A percentile compares a stretch with the other conserved stretches of the same genome.
phyloP scores from a whole-genome alignment of 495 filamentous ascomycete species.

The Neurospora tetraspora region DNA sequence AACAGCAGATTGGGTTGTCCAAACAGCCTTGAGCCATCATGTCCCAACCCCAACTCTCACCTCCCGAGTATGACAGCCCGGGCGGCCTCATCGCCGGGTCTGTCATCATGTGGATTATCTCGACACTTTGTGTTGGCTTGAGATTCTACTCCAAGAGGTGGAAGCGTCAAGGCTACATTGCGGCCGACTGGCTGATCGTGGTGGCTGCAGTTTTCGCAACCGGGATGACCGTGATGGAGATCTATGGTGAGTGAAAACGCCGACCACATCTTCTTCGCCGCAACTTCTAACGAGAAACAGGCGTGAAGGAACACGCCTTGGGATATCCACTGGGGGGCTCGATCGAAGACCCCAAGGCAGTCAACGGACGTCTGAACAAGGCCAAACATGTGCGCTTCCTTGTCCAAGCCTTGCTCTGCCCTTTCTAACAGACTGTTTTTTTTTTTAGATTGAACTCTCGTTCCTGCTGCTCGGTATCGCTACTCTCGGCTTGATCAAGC shows the following conservation, averaged over 20 bases:
- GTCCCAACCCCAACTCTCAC: background rate
- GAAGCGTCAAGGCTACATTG: constrained; percentile 4
- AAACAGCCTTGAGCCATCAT: background rate
- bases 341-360: constrained; percentile 3
- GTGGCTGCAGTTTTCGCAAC: constrained; percentile 2
- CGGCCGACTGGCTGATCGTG: constrained; percentile 7
- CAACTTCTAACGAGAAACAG: background rate
- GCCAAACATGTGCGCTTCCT: constrained; percentile 4
- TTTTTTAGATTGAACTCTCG: background rate
- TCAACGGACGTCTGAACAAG: constrained; percentile 2
- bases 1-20: background rate
- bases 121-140: constrained; percentile 2
- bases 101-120: constrained; percentile 2
- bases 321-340: constrained; percentile 2
- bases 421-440: background rate
- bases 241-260: constrained; percentile 1
- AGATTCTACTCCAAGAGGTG: constrained; percentile 8
- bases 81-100: constrained; percentile 2
- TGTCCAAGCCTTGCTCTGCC: background rate
- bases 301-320: background rate
- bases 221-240: constrained; percentile 3
- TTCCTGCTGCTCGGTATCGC: constrained; percentile 5
- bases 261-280: background rate
- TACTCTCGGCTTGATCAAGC: constrained; percentile 7
- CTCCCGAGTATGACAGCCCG: constrained; percentile 5